phyloP scores from a whole-genome alignment of 1,284 basidiomycete species.

The Vanrija humicola region DNA sequence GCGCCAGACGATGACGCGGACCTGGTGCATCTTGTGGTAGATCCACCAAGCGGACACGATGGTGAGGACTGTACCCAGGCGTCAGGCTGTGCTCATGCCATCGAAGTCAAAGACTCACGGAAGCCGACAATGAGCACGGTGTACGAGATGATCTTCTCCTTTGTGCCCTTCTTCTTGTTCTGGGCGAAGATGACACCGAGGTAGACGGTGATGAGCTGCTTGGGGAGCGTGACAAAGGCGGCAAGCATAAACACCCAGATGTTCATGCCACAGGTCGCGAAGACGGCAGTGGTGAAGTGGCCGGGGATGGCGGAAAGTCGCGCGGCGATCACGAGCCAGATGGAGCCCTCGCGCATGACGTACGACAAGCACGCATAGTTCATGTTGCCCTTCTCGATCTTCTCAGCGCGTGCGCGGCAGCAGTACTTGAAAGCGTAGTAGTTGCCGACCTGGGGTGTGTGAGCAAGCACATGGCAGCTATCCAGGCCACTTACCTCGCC shows the following conservation, averaged over 20 bases:
- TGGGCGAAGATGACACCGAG: slow-evolving; percentile 60
- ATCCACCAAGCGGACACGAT: slow-evolving; percentile 79
- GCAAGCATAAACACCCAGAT: slow-evolving; percentile 66
- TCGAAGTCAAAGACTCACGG: slow-evolving; percentile 14
- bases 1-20: slow-evolving; percentile 69
- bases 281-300: slow-evolving; percentile 57
- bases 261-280: slow-evolving; percentile 72
- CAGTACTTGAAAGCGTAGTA: slow-evolving; percentile 49
- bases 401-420: slow-evolving; percentile 61
- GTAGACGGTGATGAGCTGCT: slow-evolving; percentile 67
- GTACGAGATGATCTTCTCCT: slow-evolving; percentile 54
- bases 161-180: slow-evolving; percentile 50
- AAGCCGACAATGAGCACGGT: slow-evolving; percentile 61
- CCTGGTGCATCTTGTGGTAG: slow-evolving; percentile 66
- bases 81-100: neutral
- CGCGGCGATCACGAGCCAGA: slow-evolving; percentile 67
- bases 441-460: slow-evolving; percentile 57
- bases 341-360: slow-evolving; percentile 73
- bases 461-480: slow-evolving; percentile 47
- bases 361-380: slow-evolving; percentile 71
- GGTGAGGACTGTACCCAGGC: slow-evolving; percentile 57
- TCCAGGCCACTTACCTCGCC: slow-evolving; percentile 30
- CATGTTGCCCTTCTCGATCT: slow-evolving; percentile 66
- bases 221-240: slow-evolving; percentile 70
- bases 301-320: slow-evolving; percentile 74